A percentile compares a stretch with the other conserved stretches of the same genome.
phyloP scores from a whole-genome alignment of 176 grass and related monocot genomes.

The Oryza australiensis region DNA sequence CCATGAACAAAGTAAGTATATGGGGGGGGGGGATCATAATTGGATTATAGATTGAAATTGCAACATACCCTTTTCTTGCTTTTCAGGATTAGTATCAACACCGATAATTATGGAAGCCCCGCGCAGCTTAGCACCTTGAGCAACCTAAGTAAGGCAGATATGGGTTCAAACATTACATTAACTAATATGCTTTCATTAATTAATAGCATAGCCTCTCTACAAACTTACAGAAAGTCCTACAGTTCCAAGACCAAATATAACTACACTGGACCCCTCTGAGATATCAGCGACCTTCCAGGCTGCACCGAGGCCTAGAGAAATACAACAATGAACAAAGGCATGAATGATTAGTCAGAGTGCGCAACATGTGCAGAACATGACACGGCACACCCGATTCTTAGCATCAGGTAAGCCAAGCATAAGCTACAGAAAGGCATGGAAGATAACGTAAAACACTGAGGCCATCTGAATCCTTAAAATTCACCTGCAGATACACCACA shows the following conservation, averaged over 20 bases:
- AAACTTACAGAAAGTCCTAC: constrained; percentile 94
- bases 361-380: background rate
- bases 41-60: background rate
- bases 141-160: constrained; percentile 58
- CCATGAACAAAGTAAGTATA: constrained; percentile 46
- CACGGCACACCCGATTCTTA: background rate
- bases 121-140: constrained; percentile 87
- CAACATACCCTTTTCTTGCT: constrained; percentile 73
- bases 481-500: constrained; percentile 89
- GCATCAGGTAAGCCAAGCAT: background rate
- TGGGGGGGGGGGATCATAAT: background rate
- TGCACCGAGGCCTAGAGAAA: constrained; percentile 74
- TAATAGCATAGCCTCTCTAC: constrained; percentile 15
- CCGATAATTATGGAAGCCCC: constrained; percentile 86
- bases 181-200: background rate
- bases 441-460: background rate
- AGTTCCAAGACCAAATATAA: constrained; percentile 94
- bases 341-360: background rate
- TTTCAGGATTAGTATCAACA: constrained; percentile 86
- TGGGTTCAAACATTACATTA: constrained; percentile 3
- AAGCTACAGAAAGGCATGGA: background rate
- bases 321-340: background rate
- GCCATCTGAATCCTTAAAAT: constrained; percentile 8
- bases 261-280: constrained; percentile 73
- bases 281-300: constrained; percentile 93